Percentiles rank a stretch among this genome's conserved stretches.
phyloP scores from a whole-genome alignment of 2,329 filamentous ascomycete species.

The Pseudogymnoascus verrucosus region DNA sequence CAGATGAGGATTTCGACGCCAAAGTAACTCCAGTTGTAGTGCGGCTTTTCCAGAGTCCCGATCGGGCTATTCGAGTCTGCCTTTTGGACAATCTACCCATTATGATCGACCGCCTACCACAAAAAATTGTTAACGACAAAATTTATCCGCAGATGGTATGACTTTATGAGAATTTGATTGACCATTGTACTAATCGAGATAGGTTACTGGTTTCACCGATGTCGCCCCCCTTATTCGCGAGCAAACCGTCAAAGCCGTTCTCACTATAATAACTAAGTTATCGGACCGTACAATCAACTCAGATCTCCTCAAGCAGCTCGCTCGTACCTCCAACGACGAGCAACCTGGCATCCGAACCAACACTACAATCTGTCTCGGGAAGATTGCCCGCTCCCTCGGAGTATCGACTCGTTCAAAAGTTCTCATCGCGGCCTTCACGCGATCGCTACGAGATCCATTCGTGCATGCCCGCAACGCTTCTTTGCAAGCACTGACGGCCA shows the following conservation, averaged over 20 bases:
- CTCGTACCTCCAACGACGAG: slow-evolving; percentile 95
- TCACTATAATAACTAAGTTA: slow-evolving; percentile 79
- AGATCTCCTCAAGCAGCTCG: slow-evolving; percentile 80
- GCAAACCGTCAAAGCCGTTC: slow-evolving; percentile 89
- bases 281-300: slow-evolving; percentile 91
- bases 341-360: slow-evolving; percentile 96
- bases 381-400: slow-evolving; percentile 86
- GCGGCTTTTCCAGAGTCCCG: slow-evolving; percentile 80
- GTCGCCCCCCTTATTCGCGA: slow-evolving; percentile 84
- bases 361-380: slow-evolving; percentile 93
- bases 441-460: slow-evolving; percentile 86
- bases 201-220: slow-evolving; percentile 93
- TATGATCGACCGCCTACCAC: slow-evolving; percentile 85
- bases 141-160: slow-evolving; percentile 88
- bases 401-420: slow-evolving; percentile 76
- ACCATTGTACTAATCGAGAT: background rate
- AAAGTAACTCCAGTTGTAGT: slow-evolving; percentile 81
- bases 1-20: slow-evolving; percentile 80
- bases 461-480: slow-evolving; percentile 88
- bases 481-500: slow-evolving; percentile 77
- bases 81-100: slow-evolving; percentile 78
- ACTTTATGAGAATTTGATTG: background rate
- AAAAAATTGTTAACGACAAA: slow-evolving; percentile 88
- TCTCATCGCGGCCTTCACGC: slow-evolving; percentile 81
- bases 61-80: slow-evolving; percentile 85